Conservation (phyloP, 805 yeast species). For the Komagataella kurtzmanii region DNA sequence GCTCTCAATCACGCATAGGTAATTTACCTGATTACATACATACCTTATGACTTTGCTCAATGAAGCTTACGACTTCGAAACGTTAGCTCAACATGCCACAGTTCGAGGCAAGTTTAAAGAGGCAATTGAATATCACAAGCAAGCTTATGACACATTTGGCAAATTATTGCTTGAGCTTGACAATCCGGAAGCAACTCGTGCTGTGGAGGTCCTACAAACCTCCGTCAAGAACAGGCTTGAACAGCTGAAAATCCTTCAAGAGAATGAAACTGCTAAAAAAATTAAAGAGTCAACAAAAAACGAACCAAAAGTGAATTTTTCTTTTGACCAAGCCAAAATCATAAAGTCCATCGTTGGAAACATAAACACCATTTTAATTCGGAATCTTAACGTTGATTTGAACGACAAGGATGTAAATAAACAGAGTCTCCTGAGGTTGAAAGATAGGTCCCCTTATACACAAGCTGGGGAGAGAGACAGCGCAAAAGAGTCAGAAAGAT, state of each 20-base stretch:
- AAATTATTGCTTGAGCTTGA: conserved; percentile 3
- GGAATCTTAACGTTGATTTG: conserved; percentile 13
- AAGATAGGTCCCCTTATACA: background rate
- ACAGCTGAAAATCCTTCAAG: background rate
- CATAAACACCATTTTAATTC: conserved; percentile 10
- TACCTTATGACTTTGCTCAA: background rate
- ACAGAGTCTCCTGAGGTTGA: background rate
- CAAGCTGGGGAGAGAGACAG: conserved; percentile 14
- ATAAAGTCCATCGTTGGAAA: background rate
- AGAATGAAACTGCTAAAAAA: background rate
- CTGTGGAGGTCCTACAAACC: background rate
- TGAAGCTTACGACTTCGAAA: conserved; percentile 36
- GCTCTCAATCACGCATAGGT: background rate
- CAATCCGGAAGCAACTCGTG: background rate
- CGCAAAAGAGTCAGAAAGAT: conserved; percentile 12
- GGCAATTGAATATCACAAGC: conserved; percentile 24
- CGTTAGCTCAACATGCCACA: conserved; percentile 36
- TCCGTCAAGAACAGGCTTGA: background rate
- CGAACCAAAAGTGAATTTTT: background rate
- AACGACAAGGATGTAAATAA: conserved; percentile 1
- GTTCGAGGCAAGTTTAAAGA: conserved; percentile 25
- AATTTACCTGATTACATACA: background rate
- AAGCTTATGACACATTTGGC: conserved; percentile 21
- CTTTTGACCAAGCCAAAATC: background rate
- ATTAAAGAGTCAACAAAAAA: conserved; percentile 6